Evolutionary conservation across 352 stramenopile species (phyloP), one percentile per base, ranked within the genome.

Genomic region (Globisporangium lucens): DNA sequence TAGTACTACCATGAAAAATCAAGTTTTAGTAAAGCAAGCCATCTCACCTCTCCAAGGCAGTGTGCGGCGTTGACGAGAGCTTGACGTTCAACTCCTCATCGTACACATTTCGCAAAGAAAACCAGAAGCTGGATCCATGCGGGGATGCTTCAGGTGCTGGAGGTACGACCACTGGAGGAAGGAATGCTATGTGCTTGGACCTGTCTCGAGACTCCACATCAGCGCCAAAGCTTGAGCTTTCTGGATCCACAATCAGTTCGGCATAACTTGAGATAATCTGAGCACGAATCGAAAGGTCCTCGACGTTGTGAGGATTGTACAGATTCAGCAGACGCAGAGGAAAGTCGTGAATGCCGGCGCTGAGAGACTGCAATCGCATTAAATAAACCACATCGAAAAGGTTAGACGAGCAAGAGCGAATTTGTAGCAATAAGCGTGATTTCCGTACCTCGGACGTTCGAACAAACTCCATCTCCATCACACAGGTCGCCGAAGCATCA

Each of bases 261-360:
- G 86, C 85, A 35, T 96, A 96, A 62, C 82, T 94, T 17, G 89
- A 91, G 64, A 96, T 89, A 58, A 96, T 89, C 49, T 94, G 83
- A 35, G 83, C 83, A 4, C 73, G 76, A 47, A 93, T 73, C 12
- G 72, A 41, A 9, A 93, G 71, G 38, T 79, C 67, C 62, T 95
- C 82, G n/a, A 87, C 75, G 47, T 96, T 96, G 65, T 83, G 82
- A 12, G 87, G 87, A 56, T 96, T 96, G 55, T 75, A 72, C n/a
- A 93, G 27, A 53, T 96, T 96, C 20, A 87, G 77, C 60, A 96
- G 76, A 3, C 78, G 78, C 3, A 95, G 58, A 1, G 68, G 63
- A 46, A 94, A 93, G 27, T 87, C 77, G 51, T 93, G 76, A 1
- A 73, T 27, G 20, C 88, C 88, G 60, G 88, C 75, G 36, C 53